Conservation (phyloP, 2,329 filamentous ascomycete species). For the Diaporthe capsici region DNA sequence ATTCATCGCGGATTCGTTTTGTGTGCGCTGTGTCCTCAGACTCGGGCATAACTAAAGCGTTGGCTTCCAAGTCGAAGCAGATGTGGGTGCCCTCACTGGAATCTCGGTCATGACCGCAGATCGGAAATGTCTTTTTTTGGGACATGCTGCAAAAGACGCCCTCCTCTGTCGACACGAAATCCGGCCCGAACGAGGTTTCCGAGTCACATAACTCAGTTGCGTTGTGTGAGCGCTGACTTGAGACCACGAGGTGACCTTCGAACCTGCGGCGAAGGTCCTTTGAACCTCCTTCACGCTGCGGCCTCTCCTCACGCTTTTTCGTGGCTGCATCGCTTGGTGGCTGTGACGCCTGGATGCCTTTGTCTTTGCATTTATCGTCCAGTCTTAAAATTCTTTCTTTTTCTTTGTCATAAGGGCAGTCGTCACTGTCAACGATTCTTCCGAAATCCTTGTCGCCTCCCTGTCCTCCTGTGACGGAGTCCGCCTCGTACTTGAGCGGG, state of each 20-base stretch:
- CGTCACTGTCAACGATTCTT: background rate
- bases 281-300: background rate
- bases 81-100: background rate
- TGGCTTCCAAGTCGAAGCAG: background rate
- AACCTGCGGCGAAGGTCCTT: background rate
- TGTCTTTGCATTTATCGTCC: background rate
- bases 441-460: background rate
- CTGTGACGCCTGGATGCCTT: background rate
- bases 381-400: background rate
- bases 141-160: slow-evolving; percentile 21
- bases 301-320: background rate
- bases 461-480: background rate
- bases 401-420: background rate
- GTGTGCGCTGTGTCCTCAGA: background rate
- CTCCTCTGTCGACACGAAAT: slow-evolving; percentile 3
- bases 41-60: background rate
- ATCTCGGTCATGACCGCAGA: background rate
- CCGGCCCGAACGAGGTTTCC: background rate
- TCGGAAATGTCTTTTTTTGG: slow-evolving; percentile 10
- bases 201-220: slow-evolving; percentile 10
- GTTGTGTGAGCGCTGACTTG: background rate
- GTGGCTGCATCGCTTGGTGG: no score
- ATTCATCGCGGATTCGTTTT: background rate
- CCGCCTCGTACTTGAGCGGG: background rate
- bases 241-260: background rate